Evolutionary conservation across 768 basidiomycete genomes (phyloP).

Genomic region (Leccinum variicolor): DNA sequence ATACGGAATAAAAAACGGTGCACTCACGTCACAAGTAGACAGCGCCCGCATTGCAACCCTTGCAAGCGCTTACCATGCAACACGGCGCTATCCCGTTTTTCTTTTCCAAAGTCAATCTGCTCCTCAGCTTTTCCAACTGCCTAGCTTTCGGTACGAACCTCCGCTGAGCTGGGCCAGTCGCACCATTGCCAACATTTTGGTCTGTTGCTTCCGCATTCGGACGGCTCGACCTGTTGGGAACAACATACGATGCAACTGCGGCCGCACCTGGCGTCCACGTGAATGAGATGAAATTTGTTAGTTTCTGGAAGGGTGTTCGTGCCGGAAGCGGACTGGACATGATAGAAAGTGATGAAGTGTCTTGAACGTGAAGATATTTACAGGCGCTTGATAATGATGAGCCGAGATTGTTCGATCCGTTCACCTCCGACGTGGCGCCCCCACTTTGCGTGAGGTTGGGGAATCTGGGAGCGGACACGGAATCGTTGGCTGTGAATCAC

Average conservation of each 20-base stretch:
- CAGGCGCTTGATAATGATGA: slow-evolving; percentile 12
- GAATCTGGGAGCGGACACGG: slow-evolving; percentile 37
- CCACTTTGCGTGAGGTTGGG: slow-evolving; percentile 28
- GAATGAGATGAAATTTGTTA: slow-evolving; percentile 59
- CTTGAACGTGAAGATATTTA: slow-evolving; percentile 26
- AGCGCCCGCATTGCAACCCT: slow-evolving; percentile 22
- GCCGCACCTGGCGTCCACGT: slow-evolving; percentile 47
- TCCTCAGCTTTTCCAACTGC: slow-evolving; percentile 62
- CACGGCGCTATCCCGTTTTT: slow-evolving; percentile 16
- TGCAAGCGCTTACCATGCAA: slow-evolving; percentile 27
- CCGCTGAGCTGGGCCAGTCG: slow-evolving; percentile 21
- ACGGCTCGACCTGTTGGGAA: slow-evolving; percentile 15
- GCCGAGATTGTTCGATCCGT: slow-evolving; percentile 24
- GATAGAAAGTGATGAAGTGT: slow-evolving; percentile 41
- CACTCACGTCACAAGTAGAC: slow-evolving; percentile 30
- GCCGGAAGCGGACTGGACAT: slow-evolving; percentile 52
- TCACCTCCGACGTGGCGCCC: slow-evolving; percentile 26
- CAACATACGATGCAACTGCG: slow-evolving; percentile 23
- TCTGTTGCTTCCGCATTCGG: slow-evolving; percentile 7
- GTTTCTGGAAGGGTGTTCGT: slow-evolving; percentile 55
- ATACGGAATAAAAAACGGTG: not conserved
- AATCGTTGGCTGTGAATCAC: slow-evolving; percentile 33
- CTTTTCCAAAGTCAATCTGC: slow-evolving; percentile 46
- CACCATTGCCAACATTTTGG: slow-evolving; percentile 6
- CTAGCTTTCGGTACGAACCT: slow-evolving; percentile 59